Evolutionary conservation across 495 filamentous ascomycete species (phyloP), one percentile per base, ranked within the genome.

Genomic region (Aspergillus egyptiacus): DNA sequence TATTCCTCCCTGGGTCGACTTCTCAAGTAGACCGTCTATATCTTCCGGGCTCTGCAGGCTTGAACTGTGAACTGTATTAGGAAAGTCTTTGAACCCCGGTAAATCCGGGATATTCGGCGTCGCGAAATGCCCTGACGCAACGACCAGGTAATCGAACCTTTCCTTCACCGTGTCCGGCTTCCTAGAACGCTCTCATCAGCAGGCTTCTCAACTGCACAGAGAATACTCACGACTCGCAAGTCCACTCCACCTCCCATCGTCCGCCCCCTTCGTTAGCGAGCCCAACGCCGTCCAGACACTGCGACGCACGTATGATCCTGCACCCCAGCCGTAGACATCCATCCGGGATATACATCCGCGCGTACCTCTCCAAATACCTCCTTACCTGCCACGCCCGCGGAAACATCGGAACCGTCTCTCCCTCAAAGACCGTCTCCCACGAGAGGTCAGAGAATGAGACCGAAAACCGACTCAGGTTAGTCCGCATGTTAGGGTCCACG

Each of bases 81-180:
- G 35, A 17, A 65, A 63, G 2, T 53, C 18, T 63, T 54, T 23
- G 42, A 73, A 35, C 18, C 70, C 63, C 14, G 62, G 54, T 4
- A 78, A 61, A 2, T 69, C 52, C 2, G 84, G 82, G 10, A 78
- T 70, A 53, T 74, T 67, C 2, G 83, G 80, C 15, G 62, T 65
- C 10, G 84, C 77, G 58, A 93, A 95, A 64, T 85, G 89, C 2
- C 89, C 89, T 0, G 83, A 84, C 6, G 85, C 80, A 7, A 94
- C 70, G 7, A 91, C 69, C 2, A 95, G 66, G 53, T 82, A 77
- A 61, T 95, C 87, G 56, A 91, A 94, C 5, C 58, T 41, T 36
- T 74, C 65, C 0, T 59, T 60, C 56, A 54, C 18, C 11, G 31
- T 13, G 1, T 44, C n/a, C 11, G 50, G 17, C 1, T 36, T 22